Percentiles rank a stretch among this genome's conserved stretches.
Evolutionary conservation across 208 protist species (phyloP).

Genomic region (Blastocrithidia nonstop): DNA sequence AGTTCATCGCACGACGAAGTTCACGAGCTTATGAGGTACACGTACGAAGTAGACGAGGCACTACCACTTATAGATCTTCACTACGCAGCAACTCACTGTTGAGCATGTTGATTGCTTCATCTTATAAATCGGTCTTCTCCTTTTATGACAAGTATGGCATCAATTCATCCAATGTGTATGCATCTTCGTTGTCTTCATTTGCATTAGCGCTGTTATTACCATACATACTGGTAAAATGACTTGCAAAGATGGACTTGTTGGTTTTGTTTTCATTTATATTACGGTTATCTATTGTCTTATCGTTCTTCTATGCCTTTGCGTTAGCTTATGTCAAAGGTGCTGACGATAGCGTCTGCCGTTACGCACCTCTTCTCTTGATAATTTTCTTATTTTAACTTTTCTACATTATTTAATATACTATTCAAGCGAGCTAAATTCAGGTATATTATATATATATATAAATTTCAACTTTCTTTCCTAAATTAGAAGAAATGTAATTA

Average conservation of each 20-base stretch:
- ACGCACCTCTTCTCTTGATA: too few relatives aligned
- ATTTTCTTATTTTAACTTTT: too few relatives aligned
- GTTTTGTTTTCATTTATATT: too few relatives aligned
- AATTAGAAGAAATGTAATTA: neutral
- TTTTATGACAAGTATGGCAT: slow-evolving; percentile 49
- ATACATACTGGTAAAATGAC: too few relatives aligned
- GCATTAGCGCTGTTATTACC: neutral
- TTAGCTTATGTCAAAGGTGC: too few relatives aligned
- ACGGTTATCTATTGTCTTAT: too few relatives aligned
- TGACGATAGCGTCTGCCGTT: too few relatives aligned
- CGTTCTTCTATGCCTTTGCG: too few relatives aligned
- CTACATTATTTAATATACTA: too few relatives aligned
- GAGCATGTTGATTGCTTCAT: slow-evolving; percentile 52
- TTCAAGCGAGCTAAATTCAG: too few relatives aligned
- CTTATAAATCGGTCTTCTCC: slow-evolving; percentile 24
- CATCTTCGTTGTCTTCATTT: neutral
- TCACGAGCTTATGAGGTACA: slow-evolving; percentile 60
- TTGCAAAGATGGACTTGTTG: too few relatives aligned
- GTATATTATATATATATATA: too few relatives aligned
- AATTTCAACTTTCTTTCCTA: neutral
- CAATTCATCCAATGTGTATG: slow-evolving; percentile 45
- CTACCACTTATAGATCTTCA: slow-evolving; percentile 54
- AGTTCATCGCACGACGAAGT: slow-evolving; percentile 58
- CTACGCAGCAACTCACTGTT: slow-evolving; percentile 63
- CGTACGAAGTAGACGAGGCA: slow-evolving; percentile 57